phyloP scores from a whole-genome alignment of 73 alveolate species.

The Paramecium octaurelia region DNA sequence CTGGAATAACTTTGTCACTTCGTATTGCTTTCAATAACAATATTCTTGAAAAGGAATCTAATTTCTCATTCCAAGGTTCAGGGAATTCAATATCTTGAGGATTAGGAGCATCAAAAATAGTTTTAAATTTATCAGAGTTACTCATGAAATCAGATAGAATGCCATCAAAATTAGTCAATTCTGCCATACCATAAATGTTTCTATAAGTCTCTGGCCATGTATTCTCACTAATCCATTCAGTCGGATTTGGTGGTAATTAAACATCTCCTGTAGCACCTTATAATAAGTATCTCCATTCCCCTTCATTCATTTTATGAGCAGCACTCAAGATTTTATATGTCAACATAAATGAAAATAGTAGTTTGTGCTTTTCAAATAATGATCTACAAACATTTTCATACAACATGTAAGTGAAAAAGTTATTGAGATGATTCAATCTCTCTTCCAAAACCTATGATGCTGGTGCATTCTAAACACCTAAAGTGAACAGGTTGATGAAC shows the following conservation, averaged over 20 bases:
- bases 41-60: slow-evolving; percentile 87
- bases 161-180: slow-evolving; percentile 88
- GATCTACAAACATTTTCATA: slow-evolving; percentile 99
- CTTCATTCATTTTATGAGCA: slow-evolving; percentile 64
- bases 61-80: slow-evolving; percentile 94
- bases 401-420: slow-evolving; percentile 93
- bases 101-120: slow-evolving; percentile 87
- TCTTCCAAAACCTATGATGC: slow-evolving; percentile 91
- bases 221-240: slow-evolving; percentile 97
- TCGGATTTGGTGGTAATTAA: slow-evolving; percentile 91
- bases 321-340: slow-evolving; percentile 89
- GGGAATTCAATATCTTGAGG: slow-evolving; percentile 91
- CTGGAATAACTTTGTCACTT: slow-evolving; percentile 92
- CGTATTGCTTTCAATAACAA: slow-evolving; percentile 90
- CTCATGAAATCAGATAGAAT: slow-evolving; percentile 86
- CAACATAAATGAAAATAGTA: slow-evolving; percentile 96
- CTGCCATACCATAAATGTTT: slow-evolving; percentile 86
- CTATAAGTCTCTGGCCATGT: slow-evolving; percentile 97
- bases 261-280: slow-evolving; percentile 98
- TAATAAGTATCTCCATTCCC: slow-evolving; percentile 86
- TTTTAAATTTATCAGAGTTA: slow-evolving; percentile 81
- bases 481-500: slow-evolving; percentile 96
- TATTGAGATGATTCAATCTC: slow-evolving; percentile 90
- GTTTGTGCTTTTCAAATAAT: slow-evolving; percentile 98
- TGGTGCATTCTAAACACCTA: slow-evolving; percentile 97